Base-by-base conservation (phyloP, 2,329 filamentous ascomycete species). In the Ophiosphaerella narmari region DNA sequence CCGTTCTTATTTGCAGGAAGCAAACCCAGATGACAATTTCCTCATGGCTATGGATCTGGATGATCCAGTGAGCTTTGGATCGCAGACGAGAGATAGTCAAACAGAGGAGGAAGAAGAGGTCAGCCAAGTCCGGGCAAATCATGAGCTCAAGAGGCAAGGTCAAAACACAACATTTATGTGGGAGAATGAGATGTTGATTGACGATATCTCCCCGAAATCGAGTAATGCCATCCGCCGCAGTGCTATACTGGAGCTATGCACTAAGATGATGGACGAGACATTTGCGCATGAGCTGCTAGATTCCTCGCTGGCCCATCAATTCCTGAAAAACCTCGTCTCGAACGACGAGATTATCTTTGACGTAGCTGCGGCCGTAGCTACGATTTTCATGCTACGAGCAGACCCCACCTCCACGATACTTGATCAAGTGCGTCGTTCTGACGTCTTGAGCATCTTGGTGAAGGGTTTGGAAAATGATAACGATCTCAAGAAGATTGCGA, bases 201-300 rank as follows among this genome's bases (percentile, higher is more conserved):
- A 85, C 50, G 85, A 87, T 50, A 79, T 87, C 39, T 77, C 82
- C 50, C 77, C 79, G 52, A 64, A 71, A 24, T 68, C 68, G 9
- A 59, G 52, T 3, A 74, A 73, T 32, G 76, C 78, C 13, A 64
- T 71, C 13, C 75, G 78, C 51, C 77, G 82, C 37, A 82, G 75
- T 60, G 79, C 80, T 2, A 74, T 86, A 52, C 69, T 83, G 34
- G 82, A 85, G 45, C 69, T 86, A n/a, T 78, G 79, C 43, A 70
- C 68, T 23, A 84, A 82, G 57, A 71, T 86, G 48, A 59, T 74
- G 3, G 78, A 86, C 42, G 85, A 86, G 61, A 78, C 77, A 1
- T 91, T 89, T 60, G 77, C 84, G 24, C 78, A 80, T 14, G 86
- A 89, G 54, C 91, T 96, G 62, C 80, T 88, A 16, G 86, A 91